Conservation (phyloP, 2,329 filamentous ascomycete genomes). For the Claviceps fusiformis region DNA sequence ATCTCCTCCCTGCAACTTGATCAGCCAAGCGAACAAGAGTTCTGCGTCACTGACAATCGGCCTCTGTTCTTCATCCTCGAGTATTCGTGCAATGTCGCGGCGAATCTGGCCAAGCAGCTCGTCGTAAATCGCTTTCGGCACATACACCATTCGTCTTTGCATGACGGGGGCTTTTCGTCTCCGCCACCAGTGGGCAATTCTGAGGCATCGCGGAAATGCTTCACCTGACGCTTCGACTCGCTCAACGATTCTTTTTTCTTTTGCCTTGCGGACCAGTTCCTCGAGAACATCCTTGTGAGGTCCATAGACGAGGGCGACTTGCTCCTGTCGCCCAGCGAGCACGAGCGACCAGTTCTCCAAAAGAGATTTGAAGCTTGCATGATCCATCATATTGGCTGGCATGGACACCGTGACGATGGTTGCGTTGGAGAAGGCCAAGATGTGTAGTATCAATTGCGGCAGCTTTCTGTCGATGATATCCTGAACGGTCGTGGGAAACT, state of each 20-base stretch:
- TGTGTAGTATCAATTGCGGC: slow-evolving; percentile 4
- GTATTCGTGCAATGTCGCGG: background rate
- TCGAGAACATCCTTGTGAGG: slow-evolving; percentile 1
- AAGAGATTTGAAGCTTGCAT: slow-evolving; percentile 4
- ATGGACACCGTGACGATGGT: slow-evolving; percentile 4
- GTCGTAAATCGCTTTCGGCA: slow-evolving; percentile 4
- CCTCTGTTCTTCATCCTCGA: slow-evolving; percentile 1
- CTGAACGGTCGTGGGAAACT: slow-evolving; percentile 1
- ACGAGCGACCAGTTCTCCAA: slow-evolving; percentile 6
- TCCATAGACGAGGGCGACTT: slow-evolving; percentile 1
- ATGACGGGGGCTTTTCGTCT: background rate
- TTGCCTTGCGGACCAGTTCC: background rate
- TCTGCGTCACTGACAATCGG: slow-evolving; percentile 4
- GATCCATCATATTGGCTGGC: slow-evolving; percentile 4
- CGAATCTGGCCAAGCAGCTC: slow-evolving; percentile 3
- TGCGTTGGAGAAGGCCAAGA: slow-evolving; percentile 3
- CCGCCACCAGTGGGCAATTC: background rate
- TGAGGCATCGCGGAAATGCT: background rate
- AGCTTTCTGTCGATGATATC: slow-evolving; percentile 4
- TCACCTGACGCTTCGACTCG: background rate
- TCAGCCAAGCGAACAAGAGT: slow-evolving; percentile 5
- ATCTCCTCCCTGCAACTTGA: slow-evolving; percentile 3
- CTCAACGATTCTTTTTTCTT: background rate
- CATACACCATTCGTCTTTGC: slow-evolving; percentile 6
- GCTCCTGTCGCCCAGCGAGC: background rate